These are phyloP conservation scores for Asclepias syriaca DNA, from an alignment of 257 asterid species.

Conservation along the genomic window DNA sequence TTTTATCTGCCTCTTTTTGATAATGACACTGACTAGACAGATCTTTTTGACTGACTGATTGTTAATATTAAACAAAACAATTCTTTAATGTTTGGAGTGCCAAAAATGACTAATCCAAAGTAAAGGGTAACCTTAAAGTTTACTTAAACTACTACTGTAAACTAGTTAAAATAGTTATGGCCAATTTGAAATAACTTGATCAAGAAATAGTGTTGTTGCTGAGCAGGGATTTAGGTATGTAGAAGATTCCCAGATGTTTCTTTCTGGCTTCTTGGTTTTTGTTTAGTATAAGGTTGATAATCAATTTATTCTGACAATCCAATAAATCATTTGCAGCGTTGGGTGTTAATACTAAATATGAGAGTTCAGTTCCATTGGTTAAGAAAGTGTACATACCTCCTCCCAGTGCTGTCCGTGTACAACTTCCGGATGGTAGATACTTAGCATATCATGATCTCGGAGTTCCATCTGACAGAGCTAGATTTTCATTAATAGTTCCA, in stretches of 20 bases:
- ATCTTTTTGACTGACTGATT: neutral
- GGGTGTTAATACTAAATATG: conserved; percentile 34
- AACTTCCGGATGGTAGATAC: conserved; percentile 77
- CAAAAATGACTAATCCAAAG: neutral
- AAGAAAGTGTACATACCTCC: conserved; percentile 61
- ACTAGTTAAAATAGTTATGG: neutral
- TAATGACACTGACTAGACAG: neutral
- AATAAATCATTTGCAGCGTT: conserved; percentile 38
- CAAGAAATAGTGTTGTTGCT: neutral
- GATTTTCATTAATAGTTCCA: conserved; percentile 50
- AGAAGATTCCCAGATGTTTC: neutral
- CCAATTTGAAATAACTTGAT: neutral
- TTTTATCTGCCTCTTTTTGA: neutral
- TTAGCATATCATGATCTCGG: conserved; percentile 72
- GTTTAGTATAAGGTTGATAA: neutral
- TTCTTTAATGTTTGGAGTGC: neutral
- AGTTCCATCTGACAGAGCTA: conserved; percentile 61
- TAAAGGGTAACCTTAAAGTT: too few relatives aligned
- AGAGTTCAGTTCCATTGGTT: conserved; percentile 28
- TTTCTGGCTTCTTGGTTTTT: neutral
- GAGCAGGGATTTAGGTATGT: neutral
- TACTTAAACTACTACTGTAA: neutral
- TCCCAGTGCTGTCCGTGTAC: conserved; percentile 52
- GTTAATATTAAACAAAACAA: neutral
- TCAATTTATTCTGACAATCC: neutral